These are phyloP conservation scores for Candida qinlingensis DNA, from an alignment of 805 yeast species.

Conservation along the genomic window DNA sequence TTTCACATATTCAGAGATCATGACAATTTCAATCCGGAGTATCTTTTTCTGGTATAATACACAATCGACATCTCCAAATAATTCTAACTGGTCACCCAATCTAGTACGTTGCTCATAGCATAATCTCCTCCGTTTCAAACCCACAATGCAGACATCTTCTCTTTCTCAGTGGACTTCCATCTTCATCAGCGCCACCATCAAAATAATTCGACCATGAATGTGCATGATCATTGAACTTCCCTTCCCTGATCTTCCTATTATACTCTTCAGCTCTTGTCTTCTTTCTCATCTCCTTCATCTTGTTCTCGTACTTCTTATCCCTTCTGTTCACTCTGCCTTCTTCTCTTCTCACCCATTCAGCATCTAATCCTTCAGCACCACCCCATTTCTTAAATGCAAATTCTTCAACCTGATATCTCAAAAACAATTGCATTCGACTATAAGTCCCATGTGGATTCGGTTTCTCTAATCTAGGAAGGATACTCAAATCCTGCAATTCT, in stretches of 20 bases:
- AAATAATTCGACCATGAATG: slow-evolving; percentile 70
- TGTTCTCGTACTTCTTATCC: slow-evolving; percentile 74
- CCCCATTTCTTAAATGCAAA: slow-evolving; percentile 95
- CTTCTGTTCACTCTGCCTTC: slow-evolving; percentile 62
- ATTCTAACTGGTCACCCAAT: too few species aligned
- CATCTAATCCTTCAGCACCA: slow-evolving; percentile 78
- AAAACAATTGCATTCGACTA: slow-evolving; percentile 86
- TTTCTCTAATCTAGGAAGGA: slow-evolving; percentile 76
- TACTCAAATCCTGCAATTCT: slow-evolving; percentile 64
- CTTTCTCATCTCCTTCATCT: slow-evolving; percentile 81
- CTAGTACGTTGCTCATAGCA: slow-evolving; percentile 13
- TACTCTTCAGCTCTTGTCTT: slow-evolving; percentile 89
- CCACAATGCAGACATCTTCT: slow-evolving; percentile 80
- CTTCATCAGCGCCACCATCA: slow-evolving; percentile 38
- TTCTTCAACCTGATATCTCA: slow-evolving; percentile 90
- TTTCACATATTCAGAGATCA: too few species aligned
- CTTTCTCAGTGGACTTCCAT: slow-evolving; percentile 37
- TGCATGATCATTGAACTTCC: slow-evolving; percentile 54
- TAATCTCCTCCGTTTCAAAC: slow-evolving; percentile 73
- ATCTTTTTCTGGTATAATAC: too few species aligned
- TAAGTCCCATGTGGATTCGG: slow-evolving; percentile 91
- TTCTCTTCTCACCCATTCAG: slow-evolving; percentile 88
- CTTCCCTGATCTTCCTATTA: slow-evolving; percentile 63
- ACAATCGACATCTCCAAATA: too few species aligned
- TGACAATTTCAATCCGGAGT: too few species aligned